Conservation (phyloP, 306 rosid species). For the Psophocarpus tetragonolobus region DNA sequence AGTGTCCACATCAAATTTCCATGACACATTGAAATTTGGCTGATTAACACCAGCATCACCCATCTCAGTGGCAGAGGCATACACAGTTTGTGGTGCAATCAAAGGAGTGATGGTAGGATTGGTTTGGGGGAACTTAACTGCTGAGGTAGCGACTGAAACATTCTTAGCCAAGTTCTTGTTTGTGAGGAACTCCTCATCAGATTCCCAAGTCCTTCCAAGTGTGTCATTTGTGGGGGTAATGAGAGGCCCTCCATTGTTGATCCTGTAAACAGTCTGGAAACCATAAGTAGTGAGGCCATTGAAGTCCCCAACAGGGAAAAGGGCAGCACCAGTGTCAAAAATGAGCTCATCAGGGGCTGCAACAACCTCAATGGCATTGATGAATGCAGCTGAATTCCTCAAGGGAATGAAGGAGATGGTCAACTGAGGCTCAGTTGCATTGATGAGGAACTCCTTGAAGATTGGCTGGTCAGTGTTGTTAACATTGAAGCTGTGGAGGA, state of each 20-base stretch:
- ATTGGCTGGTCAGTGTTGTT: constrained; percentile 44
- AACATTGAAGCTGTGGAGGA: constrained; percentile 62
- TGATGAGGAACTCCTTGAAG: constrained; percentile 58
- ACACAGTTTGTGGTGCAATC: constrained; percentile 52
- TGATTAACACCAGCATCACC: constrained; percentile 31
- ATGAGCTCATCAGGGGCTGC: constrained; percentile 49
- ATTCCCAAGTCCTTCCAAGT: constrained; percentile 51
- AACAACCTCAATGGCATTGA: constrained; percentile 60
- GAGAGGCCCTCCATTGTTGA: constrained; percentile 57
- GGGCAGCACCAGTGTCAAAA: constrained; percentile 23
- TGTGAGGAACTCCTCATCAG: constrained; percentile 44
- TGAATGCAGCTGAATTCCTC: constrained; percentile 59
- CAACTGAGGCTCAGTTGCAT: constrained; percentile 34
- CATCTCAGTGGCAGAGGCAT: constrained; percentile 52
- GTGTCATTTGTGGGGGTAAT: constrained; percentile 55
- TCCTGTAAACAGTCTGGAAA: constrained; percentile 42
- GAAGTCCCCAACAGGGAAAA: constrained; percentile 39
- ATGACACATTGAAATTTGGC: constrained; percentile 53
- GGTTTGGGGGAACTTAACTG: constrained; percentile 40
- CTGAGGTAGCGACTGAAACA: constrained; percentile 23
- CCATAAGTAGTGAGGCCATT: constrained; percentile 33
- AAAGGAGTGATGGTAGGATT: constrained; percentile 24
- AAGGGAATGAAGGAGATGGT: constrained; percentile 46
- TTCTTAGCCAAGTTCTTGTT: constrained; percentile 37
- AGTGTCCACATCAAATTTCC: constrained; percentile 57